Percentiles rank a stretch among this genome's conserved stretches.
Evolutionary conservation across 371 early-diverging fungal species (phyloP).

Genomic region (Hamiltosporidium magnivora): DNA sequence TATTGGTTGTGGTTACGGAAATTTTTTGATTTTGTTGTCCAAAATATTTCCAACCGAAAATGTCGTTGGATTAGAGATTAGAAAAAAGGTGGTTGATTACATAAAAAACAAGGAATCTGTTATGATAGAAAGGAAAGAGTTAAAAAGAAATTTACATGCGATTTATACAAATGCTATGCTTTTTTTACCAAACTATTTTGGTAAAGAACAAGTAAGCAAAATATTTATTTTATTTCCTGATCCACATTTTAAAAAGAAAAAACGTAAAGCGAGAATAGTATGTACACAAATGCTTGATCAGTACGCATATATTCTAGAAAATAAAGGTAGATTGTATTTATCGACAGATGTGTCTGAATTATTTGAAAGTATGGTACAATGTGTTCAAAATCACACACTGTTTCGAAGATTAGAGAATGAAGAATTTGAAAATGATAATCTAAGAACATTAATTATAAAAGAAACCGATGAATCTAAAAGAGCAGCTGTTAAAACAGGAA

Average conservation of each 20-base stretch:
- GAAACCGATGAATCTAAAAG: constrained; percentile 42
- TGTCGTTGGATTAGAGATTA: constrained; percentile 95
- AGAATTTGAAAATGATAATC: neutral
- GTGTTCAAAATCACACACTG: constrained; percentile 7
- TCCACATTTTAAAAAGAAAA: constrained; percentile 97
- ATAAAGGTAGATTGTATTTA: constrained; percentile 49
- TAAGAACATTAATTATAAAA: neutral
- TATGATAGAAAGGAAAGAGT: neutral
- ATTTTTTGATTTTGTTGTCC: constrained; percentile 69
- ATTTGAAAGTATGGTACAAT: constrained; percentile 38
- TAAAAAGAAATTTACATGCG: constrained; percentile 77
- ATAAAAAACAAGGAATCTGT: constrained; percentile 57
- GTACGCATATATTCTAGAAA: constrained; percentile 40
- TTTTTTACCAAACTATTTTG: constrained; percentile 89
- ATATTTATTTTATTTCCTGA: constrained; percentile 92
- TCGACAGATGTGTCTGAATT: constrained; percentile 54
- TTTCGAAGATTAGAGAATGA: neutral
- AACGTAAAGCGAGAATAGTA: constrained; percentile 85
- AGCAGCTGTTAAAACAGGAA: constrained; percentile 40
- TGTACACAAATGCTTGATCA: constrained; percentile 33
- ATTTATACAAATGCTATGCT: constrained; percentile 96
- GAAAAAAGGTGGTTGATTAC: constrained; percentile 82
- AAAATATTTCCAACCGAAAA: constrained; percentile 72
- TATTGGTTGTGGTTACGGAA: constrained; percentile 98
- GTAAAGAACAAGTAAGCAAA: constrained; percentile 75